Evolutionary conservation across 2,329 filamentous ascomycete genomes (phyloP).

Genomic region (Boeremia exigua): DNA sequence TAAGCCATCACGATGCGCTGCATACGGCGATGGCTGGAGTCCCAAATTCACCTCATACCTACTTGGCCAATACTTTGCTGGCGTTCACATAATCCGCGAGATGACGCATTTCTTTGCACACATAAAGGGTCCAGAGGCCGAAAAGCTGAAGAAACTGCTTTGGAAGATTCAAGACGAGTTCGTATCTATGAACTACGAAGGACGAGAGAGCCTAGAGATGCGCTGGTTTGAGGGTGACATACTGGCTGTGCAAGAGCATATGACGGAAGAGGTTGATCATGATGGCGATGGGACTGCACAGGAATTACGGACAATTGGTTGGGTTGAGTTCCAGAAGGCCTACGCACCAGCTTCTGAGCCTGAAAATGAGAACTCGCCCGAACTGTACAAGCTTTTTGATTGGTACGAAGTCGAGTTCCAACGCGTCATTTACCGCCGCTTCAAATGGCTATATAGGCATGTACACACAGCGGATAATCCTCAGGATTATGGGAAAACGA

Average conservation of each 20-base stretch:
- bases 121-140: constrained; percentile 1
- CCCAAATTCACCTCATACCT: constrained; percentile 9
- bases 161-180: constrained; percentile 19
- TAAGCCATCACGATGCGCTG: neutral
- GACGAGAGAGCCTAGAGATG: constrained; percentile 12
- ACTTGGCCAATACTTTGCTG: constrained; percentile 11
- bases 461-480: neutral
- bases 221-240: constrained; percentile 18
- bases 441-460: constrained; percentile 5
- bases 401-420: constrained; percentile 11
- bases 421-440: constrained; percentile 10
- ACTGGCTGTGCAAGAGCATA: constrained; percentile 13
- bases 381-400: constrained; percentile 4
- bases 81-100: constrained; percentile 14
- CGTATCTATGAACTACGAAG: constrained; percentile 10
- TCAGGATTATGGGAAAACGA: neutral
- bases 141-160: constrained; percentile 11
- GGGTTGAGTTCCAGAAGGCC: constrained; percentile 8
- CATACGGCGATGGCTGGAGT: constrained; percentile 9
- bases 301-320: constrained; percentile 13
- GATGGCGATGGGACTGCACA: neutral
- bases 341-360: neutral
- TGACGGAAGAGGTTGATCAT: constrained; percentile 1
- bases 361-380: neutral
- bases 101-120: constrained; percentile 16